A percentile compares a stretch with the other conserved stretches of the same genome.
These are phyloP conservation scores for Beauveria bassiana DNA, from an alignment of 2,329 filamentous ascomycete genomes.

Conservation along the genomic window DNA sequence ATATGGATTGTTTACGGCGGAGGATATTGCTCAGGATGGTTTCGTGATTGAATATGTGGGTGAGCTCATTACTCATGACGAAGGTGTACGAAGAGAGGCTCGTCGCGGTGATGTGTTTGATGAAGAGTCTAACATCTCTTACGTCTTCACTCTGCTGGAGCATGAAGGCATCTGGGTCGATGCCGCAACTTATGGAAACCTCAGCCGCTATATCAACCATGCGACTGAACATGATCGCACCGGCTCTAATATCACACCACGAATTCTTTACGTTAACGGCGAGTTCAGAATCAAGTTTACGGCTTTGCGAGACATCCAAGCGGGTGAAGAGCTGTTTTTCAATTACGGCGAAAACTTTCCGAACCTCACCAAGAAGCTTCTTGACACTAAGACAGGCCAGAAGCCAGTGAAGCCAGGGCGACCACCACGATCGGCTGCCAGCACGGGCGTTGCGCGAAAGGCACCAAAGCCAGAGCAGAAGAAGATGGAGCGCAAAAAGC, in stretches of 20 bases:
- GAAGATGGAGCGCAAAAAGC: constrained; percentile 15
- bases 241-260: constrained; percentile 55
- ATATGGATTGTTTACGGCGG: constrained; percentile 67
- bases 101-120: constrained; percentile 54
- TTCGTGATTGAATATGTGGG: constrained; percentile 77
- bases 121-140: constrained; percentile 54
- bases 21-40: constrained; percentile 58
- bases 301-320: constrained; percentile 56
- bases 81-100: constrained; percentile 61
- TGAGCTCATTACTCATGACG: constrained; percentile 63
- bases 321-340: constrained; percentile 74
- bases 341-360: constrained; percentile 68
- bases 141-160: constrained; percentile 52
- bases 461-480: constrained; percentile 18
- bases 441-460: constrained; percentile 19
- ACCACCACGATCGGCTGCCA: constrained; percentile 14
- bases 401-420: constrained; percentile 20
- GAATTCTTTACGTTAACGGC: constrained; percentile 65
- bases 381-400: constrained; percentile 29
- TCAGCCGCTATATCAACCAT: constrained; percentile 79
- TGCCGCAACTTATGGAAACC: constrained; percentile 68
- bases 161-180: constrained; percentile 62
- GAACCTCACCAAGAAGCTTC: constrained; percentile 43
- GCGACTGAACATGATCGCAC: constrained; percentile 43
- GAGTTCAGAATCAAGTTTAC: constrained; percentile 70